Conservation (phyloP, 225 moss, liverwort and hornwort genomes). For the Neckera pumila region DNA sequence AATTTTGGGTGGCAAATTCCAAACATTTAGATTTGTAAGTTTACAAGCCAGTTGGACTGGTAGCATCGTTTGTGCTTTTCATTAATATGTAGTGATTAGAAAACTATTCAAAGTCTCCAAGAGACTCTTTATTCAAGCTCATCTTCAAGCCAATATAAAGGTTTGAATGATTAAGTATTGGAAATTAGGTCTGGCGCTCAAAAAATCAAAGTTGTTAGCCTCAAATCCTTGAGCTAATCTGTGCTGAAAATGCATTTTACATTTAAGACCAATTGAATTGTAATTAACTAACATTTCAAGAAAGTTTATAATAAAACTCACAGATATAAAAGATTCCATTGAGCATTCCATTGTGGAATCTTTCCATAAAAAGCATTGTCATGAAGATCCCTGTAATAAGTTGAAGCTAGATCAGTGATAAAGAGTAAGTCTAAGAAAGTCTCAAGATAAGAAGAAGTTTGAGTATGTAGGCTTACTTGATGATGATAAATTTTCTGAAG, state of each 20-base stretch:
- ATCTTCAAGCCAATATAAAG: accelerated
- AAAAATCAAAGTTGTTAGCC: accelerated
- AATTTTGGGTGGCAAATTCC: accelerated
- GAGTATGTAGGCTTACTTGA: accelerated
- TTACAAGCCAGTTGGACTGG: no score
- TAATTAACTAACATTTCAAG: accelerated
- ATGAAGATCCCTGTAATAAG: background rate
- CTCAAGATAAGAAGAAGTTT: no score
- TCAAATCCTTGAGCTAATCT: background rate
- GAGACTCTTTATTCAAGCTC: accelerated
- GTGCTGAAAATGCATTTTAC: accelerated
- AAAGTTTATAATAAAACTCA: background rate
- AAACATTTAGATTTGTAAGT: accelerated
- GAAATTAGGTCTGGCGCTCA: background rate
- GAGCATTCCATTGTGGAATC: accelerated
- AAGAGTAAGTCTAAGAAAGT: background rate
- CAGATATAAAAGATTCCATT: background rate
- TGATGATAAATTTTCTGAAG: background rate
- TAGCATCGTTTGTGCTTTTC: background rate
- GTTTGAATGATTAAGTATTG: background rate
- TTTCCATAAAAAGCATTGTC: background rate
- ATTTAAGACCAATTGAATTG: no score
- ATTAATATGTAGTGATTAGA: background rate
- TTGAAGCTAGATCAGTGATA: background rate
- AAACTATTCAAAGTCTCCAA: background rate